Evolutionary conservation across 75 land plant genomes (phyloP).

Genomic region (Pinus albicaulis): DNA sequence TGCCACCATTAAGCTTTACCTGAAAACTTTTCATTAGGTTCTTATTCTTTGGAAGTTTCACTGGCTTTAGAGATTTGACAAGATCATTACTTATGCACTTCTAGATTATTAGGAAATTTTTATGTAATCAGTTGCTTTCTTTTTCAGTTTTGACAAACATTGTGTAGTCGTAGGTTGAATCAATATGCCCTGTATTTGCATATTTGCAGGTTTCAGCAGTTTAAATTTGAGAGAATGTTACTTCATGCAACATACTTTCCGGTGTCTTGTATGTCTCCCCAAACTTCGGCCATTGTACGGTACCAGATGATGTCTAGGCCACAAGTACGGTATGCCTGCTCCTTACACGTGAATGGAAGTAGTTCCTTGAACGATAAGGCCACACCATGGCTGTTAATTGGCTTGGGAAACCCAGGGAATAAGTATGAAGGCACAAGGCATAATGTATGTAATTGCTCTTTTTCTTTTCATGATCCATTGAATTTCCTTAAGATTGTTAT

Average conservation of each 20-base stretch:
- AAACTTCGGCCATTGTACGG: not conserved
- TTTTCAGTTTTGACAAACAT: not conserved
- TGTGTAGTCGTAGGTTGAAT: not conserved
- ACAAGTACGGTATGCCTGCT: constrained; percentile 1
- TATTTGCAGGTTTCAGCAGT: constrained; percentile 1
- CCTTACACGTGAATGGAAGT: not conserved
- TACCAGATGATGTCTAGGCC: not conserved
- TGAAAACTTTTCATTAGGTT: no score
- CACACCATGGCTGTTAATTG: constrained; percentile 79
- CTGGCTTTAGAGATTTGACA: not conserved
- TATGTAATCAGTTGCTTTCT: not conserved
- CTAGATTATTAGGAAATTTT: not conserved
- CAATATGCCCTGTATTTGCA: not conserved
- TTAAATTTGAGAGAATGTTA: constrained; percentile 1
- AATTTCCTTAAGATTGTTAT: not conserved
- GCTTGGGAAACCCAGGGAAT: constrained; percentile 90
- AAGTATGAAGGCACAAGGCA: constrained; percentile 90
- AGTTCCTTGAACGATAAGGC: constrained; percentile 5
- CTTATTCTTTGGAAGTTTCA: not conserved
- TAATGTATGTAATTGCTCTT: constrained; percentile 43
- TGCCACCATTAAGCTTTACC: no score
- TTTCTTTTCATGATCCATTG: not conserved
- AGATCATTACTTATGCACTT: not conserved
- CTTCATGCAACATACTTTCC: not conserved
- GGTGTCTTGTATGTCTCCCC: not conserved